Conservation (phyloP, 495 filamentous ascomycete species). For the Xanthoparmelia taractica region DNA sequence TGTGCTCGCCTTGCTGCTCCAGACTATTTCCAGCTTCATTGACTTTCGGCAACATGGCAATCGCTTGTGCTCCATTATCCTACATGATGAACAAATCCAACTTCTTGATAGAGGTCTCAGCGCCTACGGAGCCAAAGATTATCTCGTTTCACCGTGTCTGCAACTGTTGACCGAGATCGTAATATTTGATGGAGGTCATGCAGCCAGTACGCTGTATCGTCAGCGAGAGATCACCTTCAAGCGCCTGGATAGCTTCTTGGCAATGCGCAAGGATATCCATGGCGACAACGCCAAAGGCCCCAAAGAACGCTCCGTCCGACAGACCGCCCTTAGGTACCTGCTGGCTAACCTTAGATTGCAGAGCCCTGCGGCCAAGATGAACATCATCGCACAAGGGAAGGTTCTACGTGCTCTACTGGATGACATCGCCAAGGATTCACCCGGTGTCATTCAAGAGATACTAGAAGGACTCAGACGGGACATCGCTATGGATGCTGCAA, state of each 20-base stretch:
- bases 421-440: slow-evolving; percentile 62
- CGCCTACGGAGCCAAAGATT: slow-evolving; percentile 66
- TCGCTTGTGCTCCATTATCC: slow-evolving; percentile 61
- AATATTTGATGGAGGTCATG: slow-evolving; percentile 70
- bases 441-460: slow-evolving; percentile 60
- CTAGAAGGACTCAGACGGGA: slow-evolving; percentile 55
- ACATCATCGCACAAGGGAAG: slow-evolving; percentile 66
- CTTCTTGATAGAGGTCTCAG: slow-evolving; percentile 65
- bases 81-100: slow-evolving; percentile 65
- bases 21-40: slow-evolving; percentile 58
- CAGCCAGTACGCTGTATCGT: slow-evolving; percentile 62
- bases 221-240: slow-evolving; percentile 66
- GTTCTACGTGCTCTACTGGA: slow-evolving; percentile 60
- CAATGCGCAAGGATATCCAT: slow-evolving; percentile 37
- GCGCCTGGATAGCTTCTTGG: slow-evolving; percentile 51
- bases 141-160: slow-evolving; percentile 75
- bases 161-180: slow-evolving; percentile 72
- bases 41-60: slow-evolving; percentile 65
- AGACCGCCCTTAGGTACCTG: slow-evolving; percentile 67
- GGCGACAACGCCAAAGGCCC: slow-evolving; percentile 50
- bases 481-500: slow-evolving; percentile 58
- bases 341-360: slow-evolving; percentile 66
- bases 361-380: slow-evolving; percentile 58
- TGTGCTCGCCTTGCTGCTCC: slow-evolving; percentile 67
- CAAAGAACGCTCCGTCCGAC: slow-evolving; percentile 59